Conservation (phyloP, 2,329 filamentous ascomycete species). For the Elsinoe arachidis region DNA sequence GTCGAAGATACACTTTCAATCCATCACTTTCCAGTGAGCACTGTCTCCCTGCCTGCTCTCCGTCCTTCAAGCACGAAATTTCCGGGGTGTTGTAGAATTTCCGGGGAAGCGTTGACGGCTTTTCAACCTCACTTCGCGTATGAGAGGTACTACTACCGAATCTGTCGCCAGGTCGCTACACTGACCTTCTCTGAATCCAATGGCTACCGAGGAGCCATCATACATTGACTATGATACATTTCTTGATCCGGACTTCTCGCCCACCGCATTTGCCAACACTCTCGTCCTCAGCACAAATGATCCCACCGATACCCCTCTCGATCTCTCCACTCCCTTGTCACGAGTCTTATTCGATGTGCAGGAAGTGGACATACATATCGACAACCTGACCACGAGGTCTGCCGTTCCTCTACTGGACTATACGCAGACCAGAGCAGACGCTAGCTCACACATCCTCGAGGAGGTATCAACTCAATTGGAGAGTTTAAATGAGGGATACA, state of each 20-base stretch:
- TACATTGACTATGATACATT: conserved; percentile 97
- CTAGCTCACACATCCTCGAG: conserved; percentile 62
- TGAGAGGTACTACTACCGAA: too few relatives aligned
- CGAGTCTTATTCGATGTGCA: conserved; percentile 93
- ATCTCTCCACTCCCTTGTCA: conserved; percentile 88
- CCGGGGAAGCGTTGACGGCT: too few relatives aligned
- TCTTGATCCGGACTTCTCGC: conserved; percentile 71
- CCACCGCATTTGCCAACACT: conserved; percentile 75
- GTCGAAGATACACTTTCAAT: too few relatives aligned
- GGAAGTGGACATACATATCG: conserved; percentile 93
- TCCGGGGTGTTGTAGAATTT: too few relatives aligned
- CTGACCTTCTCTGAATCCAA: neutral
- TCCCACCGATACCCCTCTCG: conserved; percentile 76
- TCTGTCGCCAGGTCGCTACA: too few relatives aligned
- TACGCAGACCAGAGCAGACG: conserved; percentile 63
- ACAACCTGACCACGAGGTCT: conserved; percentile 74
- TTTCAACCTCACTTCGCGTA: too few relatives aligned
- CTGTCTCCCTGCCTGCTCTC: too few relatives aligned
- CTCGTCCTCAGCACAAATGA: conserved; percentile 89
- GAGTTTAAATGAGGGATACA: conserved; percentile 75
- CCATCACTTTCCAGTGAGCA: too few relatives aligned
- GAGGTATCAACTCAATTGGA: conserved; percentile 74
- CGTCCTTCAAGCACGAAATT: too few relatives aligned
- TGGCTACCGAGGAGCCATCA: conserved; percentile 48
- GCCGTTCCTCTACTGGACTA: conserved; percentile 73